Base-by-base conservation (phyloP, 345 rosid species). In the Citrus australasica region DNA sequence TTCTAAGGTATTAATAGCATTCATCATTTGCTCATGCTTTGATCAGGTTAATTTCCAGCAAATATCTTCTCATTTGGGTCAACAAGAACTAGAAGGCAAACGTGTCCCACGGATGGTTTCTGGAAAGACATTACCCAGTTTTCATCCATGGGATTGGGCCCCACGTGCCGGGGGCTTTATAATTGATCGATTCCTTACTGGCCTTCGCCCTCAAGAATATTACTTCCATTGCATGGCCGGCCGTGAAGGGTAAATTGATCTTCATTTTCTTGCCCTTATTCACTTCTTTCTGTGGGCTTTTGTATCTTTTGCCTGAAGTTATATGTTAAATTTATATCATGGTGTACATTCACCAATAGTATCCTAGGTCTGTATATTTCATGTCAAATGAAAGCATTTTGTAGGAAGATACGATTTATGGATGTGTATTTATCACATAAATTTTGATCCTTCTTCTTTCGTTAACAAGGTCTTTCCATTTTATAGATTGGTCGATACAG, bases 181-280 rank as follows among this genome's bases (percentile, higher is more conserved):
- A 74, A 89, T 89, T 75, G 99, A 96, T 79, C 95, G 99, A 72
- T 96, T 96, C 80, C 97, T 96, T 72, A 88, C 94, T 67, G 99
- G 99, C 74, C 98, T 96, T 85, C 99, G 98, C 30, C 99, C 98
- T n/a, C 99, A 96, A 88, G 99, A 96, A 82, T 96, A 96, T 86
- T 96, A 93, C 83, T 96, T 94, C 82, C 99, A 96, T 82, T 96
- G 99, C 88, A 96, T 96, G 99, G 97, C 99, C 82, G 99, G 99
- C 68, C 94, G 98, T 79, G 98, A 96, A 86, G 99, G 99, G 99
- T 96, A 90, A 87, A 63, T 60, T 56, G n/a, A 65, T 70, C 75
- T 71, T 33, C 8, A 56, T 51, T 35, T 69, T 14, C 51, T 37
- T 70, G 64, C 48, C 59, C 33, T 27, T 42, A 8, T 64, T 30